Evolutionary conservation across 495 filamentous ascomycete species (phyloP).

Genomic region (Podospora pseudocomata): DNA sequence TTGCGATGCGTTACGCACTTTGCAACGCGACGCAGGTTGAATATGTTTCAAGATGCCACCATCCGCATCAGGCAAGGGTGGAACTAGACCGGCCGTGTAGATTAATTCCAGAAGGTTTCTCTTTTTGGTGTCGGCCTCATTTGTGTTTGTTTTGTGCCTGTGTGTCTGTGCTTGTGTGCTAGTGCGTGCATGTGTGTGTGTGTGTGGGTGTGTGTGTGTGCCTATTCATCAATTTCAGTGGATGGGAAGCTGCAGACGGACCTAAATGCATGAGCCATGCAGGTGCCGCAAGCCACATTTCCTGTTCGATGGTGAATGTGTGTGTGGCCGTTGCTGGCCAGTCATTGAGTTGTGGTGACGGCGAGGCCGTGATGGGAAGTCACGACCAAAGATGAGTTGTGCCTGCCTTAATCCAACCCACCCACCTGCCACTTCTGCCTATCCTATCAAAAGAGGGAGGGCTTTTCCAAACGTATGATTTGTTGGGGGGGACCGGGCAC

Average conservation of each 20-base stretch:
- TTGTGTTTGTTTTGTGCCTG: not conserved
- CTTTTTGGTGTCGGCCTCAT: not conserved
- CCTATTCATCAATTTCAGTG: not conserved
- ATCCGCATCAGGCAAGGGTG: slow-evolving; percentile 13
- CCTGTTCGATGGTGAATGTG: not conserved
- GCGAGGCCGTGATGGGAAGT: not conserved
- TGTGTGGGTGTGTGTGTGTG: not conserved
- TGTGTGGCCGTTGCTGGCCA: not conserved
- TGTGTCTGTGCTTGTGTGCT: not conserved
- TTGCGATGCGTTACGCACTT: not conserved
- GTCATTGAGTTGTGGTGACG: not conserved
- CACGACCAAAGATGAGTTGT: not conserved
- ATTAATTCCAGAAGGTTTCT: slow-evolving; percentile 17
- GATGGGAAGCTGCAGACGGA: not conserved
- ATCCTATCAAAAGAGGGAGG: no score
- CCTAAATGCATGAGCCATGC: not conserved
- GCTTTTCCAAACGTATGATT: no score
- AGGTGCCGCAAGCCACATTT: not conserved
- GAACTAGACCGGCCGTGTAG: slow-evolving; percentile 1
- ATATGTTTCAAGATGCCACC: not conserved
- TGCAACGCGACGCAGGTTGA: not conserved
- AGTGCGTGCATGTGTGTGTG: not conserved
- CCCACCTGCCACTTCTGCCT: no score
- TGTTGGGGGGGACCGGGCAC: no score
- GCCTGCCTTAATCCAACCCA: not conserved